Evolutionary conservation across 257 asterid genomes (phyloP), one percentile per base, ranked within the genome.

Genomic region (Solanum pinnatisectum): DNA sequence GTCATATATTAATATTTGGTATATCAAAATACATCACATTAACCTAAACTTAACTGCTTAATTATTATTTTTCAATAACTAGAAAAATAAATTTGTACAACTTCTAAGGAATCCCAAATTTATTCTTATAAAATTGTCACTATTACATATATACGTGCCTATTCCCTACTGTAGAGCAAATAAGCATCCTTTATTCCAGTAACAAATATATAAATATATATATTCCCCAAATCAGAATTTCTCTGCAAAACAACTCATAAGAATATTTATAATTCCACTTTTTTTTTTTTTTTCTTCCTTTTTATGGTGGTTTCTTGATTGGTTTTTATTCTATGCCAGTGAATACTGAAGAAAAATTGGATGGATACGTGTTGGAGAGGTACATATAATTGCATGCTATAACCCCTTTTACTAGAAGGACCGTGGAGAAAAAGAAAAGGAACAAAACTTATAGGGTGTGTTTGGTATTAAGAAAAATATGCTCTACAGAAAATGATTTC

Each of bases 201-300:
- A 74, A 83, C 36, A 81, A 30, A 49, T 49, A 84, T 60, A 72
- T 72, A 70, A 13, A 32, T 72, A 72, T 33, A 33, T 72, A 87
- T 87, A 89, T 89, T 90, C 91, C 39, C 89, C 90, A 90, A 68
- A 87, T 90, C 90, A 71, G 91, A 90, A 85, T 59, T 87, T 87
- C 39, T 85, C 23, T 13, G 32, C 63, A n/a, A 86, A 79, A 85
- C 70, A 71, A 79, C 71, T 72, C 37, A 37, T 6, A 70, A 83
- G 90, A 90, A 87, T 87, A 90, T 87, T 59, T 46, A 44, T 77
- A 63, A 56, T 67, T 70, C 32, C 33, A n/a, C 73, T 32, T 37
- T 27, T 18, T 63, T 16, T 63, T 63, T 65, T 90, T 59, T 59
- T n/a, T 76, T 14, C 65, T 42, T 25, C 32, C 67, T 32, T 89